Conservation (phyloP, 768 basidiomycete species). For the Holtermannia corniformis region DNA sequence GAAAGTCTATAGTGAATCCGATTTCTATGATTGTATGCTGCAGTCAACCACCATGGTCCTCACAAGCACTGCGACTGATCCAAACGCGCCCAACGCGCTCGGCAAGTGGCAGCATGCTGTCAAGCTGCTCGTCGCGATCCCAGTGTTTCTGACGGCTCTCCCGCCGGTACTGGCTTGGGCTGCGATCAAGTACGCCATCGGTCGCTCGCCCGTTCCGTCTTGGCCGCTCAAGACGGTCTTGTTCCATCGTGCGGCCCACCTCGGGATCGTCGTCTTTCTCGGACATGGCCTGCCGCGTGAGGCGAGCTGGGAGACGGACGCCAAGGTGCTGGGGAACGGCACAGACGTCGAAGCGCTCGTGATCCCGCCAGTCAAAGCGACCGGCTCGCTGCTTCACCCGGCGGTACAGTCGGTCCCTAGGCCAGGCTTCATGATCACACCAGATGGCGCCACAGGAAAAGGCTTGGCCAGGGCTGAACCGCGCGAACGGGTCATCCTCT, state of each 20-base stretch:
- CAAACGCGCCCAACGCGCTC: too few relatives aligned
- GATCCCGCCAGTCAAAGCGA: not conserved
- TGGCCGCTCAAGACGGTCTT: not conserved
- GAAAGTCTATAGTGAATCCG: too few relatives aligned
- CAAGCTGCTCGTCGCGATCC: not conserved
- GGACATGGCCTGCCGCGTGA: not conserved
- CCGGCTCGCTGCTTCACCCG: conserved; percentile 15
- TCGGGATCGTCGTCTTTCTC: not conserved
- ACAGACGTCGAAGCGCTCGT: not conserved
- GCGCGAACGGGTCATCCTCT: conserved; percentile 41
- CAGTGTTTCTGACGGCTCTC: not conserved
- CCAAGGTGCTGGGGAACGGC: not conserved
- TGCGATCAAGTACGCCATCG: not conserved
- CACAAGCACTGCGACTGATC: not conserved
- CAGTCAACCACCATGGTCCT: too few relatives aligned
- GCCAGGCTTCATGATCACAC: conserved; percentile 24
- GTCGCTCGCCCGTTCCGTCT: not conserved
- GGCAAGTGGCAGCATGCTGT: too few relatives aligned
- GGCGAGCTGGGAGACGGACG: not conserved
- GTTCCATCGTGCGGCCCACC: not conserved
- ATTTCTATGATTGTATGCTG: too few relatives aligned
- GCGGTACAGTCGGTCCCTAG: conserved; percentile 8
- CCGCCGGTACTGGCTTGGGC: not conserved
- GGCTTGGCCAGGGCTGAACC: conserved; percentile 21
- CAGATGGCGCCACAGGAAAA: conserved; percentile 5